Evolutionary conservation across 1,284 basidiomycete genomes (phyloP).

Genomic region (Mycosarcoma maydis): DNA sequence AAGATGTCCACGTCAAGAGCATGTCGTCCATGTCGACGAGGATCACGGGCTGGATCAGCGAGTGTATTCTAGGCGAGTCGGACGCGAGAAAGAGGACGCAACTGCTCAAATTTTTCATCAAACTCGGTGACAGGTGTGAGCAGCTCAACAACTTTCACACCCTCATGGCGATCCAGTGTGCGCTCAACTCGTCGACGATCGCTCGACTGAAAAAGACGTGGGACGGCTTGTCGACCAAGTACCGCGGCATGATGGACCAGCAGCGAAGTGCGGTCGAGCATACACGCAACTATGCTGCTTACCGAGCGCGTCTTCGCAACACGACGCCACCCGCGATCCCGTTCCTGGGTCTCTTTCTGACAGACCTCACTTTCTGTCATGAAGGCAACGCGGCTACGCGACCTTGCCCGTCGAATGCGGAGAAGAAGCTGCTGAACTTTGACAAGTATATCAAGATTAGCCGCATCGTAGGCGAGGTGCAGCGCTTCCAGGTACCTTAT

Average conservation of each 20-base stretch:
- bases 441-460: conserved; percentile 72
- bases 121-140: conserved; percentile 68
- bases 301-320: conserved; percentile 76
- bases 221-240: conserved; percentile 85
- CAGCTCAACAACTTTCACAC: conserved; percentile 69
- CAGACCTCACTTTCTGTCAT: conserved; percentile 92
- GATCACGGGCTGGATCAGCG: conserved; percentile 70
- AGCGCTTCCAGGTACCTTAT: conserved; percentile 88
- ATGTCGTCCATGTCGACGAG: conserved; percentile 69
- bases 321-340: conserved; percentile 60
- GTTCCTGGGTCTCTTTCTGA: conserved; percentile 79
- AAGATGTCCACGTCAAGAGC: conserved; percentile 63
- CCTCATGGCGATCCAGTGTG: conserved; percentile 69
- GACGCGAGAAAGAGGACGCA: conserved; percentile 67
- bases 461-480: conserved; percentile 76
- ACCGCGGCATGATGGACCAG: conserved; percentile 79
- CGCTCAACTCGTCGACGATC: conserved; percentile 68
- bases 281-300: conserved; percentile 89
- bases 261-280: conserved; percentile 88
- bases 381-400: conserved; percentile 91
- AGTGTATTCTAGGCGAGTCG: conserved; percentile 68
- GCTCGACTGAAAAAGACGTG: conserved; percentile 67
- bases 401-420: conserved; percentile 74
- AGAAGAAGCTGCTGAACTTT: conserved; percentile 89
- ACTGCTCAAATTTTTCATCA: conserved; percentile 69